Base-by-base conservation (phyloP, 306 rosid genomes). In the Cyamopsis tetragonoloba region DNA sequence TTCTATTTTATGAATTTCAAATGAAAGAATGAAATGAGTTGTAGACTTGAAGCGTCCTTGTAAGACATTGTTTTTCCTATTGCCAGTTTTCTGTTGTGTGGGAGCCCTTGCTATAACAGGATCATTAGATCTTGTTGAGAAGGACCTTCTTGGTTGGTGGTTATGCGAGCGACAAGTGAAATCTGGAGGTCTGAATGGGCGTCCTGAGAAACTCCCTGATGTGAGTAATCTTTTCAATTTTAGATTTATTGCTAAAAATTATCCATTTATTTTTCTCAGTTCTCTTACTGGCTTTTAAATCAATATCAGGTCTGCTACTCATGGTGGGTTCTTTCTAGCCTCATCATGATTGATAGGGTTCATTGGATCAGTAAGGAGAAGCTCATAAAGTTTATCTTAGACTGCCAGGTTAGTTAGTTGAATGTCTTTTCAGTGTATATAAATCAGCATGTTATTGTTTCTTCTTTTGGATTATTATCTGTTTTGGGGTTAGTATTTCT, bases 241-340 rank as follows among this genome's bases (percentile, higher is more conserved):
- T 46, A 38, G 22, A 20, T 24, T 56, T 61, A 12, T 20, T 18
- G 12, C 66, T 62, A 19, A 24, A 7, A 58, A 19, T 73, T 65
- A 28, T 7, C 35, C 27, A 48, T 37, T 20, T 38, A 23, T 50
- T 41, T 26, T 32, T 76, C 54, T 69, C 30, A 54, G 27, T 73
- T 42, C 57, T 82, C 62, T 72, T 7, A 60, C 35, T 28, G 22
- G 75, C 41, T 62, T 20, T 73, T 75, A 35, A 53, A 58, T 47
- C 26, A 20, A 32, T 30, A 54, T 60, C 81, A 93, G 96, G 99
- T 93, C 35, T 88, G 97, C 85, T 90, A 88, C 80, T 86, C 90
- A 0, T 90, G 97, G 96, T 90, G 97, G 97, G 96, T 80, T 80
- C 92, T 90, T 71, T 90, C 97, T 75, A 90, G 99, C 84, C 81